Percentiles rank a stretch among this genome's conserved stretches.
phyloP scores from a whole-genome alignment of 2,329 filamentous ascomycete species.

The Byssoonygena ceratinophila region DNA sequence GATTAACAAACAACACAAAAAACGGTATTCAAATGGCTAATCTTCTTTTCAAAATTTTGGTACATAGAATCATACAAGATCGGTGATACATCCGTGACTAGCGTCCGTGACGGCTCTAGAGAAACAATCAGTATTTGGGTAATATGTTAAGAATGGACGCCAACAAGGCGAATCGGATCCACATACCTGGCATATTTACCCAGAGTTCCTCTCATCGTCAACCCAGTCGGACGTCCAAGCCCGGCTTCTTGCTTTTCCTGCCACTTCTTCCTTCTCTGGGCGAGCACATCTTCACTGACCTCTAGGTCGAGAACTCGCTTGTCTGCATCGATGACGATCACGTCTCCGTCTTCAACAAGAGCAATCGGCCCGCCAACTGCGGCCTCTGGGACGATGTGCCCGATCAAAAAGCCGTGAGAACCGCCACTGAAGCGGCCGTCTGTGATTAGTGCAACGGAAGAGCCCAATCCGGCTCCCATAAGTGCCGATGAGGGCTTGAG shows the following conservation, averaged over 20 bases:
- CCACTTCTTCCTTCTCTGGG: slow-evolving; percentile 49
- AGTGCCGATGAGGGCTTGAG: slow-evolving; percentile 61
- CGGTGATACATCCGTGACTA: slow-evolving; percentile 41
- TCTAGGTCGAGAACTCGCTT: slow-evolving; percentile 24
- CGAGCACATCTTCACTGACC: slow-evolving; percentile 49
- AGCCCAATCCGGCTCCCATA: slow-evolving; percentile 61
- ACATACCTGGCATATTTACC: slow-evolving; percentile 54
- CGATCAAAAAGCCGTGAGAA: slow-evolving; percentile 37
- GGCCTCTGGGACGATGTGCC: slow-evolving; percentile 70
- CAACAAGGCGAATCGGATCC: not conserved
- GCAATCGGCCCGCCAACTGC: slow-evolving; percentile 81
- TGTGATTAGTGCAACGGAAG: slow-evolving; percentile 61
- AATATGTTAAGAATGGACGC: not conserved
- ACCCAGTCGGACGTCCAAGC: slow-evolving; percentile 41
- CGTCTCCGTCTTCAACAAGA: slow-evolving; percentile 67
- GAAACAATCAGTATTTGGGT: not conserved
- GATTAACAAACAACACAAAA: not conserved
- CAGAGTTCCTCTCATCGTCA: slow-evolving; percentile 54
- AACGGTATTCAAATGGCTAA: not conserved
- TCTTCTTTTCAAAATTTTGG: not conserved
- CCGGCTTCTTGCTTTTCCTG: slow-evolving; percentile 36
- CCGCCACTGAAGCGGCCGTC: slow-evolving; percentile 72
- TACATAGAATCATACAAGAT: slow-evolving; percentile 19
- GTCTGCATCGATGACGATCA: slow-evolving; percentile 76
- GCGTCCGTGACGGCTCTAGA: slow-evolving; percentile 35